Conservation (phyloP, 768 basidiomycete genomes). For the Rubroboletus satanas region DNA sequence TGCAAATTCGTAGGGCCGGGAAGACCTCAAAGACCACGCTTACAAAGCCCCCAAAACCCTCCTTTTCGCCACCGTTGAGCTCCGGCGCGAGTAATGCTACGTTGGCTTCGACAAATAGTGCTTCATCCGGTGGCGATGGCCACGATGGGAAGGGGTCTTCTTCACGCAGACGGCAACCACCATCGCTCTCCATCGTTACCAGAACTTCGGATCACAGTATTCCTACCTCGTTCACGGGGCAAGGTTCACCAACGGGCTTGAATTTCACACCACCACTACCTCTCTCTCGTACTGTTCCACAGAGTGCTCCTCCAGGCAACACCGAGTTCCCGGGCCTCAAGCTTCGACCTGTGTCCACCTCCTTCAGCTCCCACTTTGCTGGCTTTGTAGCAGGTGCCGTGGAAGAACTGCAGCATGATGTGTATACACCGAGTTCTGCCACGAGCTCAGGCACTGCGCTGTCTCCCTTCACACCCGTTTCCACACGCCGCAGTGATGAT, state of each 20-base stretch:
- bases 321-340: slow-evolving; percentile 63
- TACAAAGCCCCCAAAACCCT: slow-evolving; percentile 41
- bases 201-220: slow-evolving; percentile 14
- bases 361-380: slow-evolving; percentile 69
- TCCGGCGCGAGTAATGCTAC: slow-evolving; percentile 11
- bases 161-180: slow-evolving; percentile 29
- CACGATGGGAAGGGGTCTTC: slow-evolving; percentile 22
- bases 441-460: slow-evolving; percentile 37
- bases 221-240: slow-evolving; percentile 13
- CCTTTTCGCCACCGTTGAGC: slow-evolving; percentile 36
- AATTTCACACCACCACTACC: slow-evolving; percentile 9
- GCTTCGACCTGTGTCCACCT: slow-evolving; percentile 70
- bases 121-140: slow-evolving; percentile 6
- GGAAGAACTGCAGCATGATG: slow-evolving; percentile 36
- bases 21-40: slow-evolving; percentile 30
- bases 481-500: slow-evolving; percentile 33
- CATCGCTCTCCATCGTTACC: slow-evolving; percentile 30
- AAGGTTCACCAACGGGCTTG: slow-evolving; percentile 6
- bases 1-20: slow-evolving; percentile 19
- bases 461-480: slow-evolving; percentile 48
- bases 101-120: slow-evolving; percentile 11
- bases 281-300: slow-evolving; percentile 33
- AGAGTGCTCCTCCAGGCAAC: slow-evolving; percentile 64
- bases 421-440: slow-evolving; percentile 49
- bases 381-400: slow-evolving; percentile 34